Base-by-base conservation (phyloP, 169 alveolate genomes). In the Plasmodium gaboni region DNA sequence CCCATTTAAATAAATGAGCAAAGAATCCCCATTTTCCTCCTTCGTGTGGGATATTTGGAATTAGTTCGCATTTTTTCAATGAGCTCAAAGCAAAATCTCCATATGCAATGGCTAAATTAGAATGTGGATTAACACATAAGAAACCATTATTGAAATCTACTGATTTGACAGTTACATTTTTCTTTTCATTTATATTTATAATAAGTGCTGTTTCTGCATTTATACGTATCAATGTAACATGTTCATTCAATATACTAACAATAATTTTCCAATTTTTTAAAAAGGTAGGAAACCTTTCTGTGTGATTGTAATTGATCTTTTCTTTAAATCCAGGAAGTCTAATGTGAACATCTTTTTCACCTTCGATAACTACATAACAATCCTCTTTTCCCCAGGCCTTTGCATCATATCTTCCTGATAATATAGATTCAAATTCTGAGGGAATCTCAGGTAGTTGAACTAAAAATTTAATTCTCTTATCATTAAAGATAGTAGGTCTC, bases 251-350 rank as follows among this genome's bases (percentile, higher is more conserved):
- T 44, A 69, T 19, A 46, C 89, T 89, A 15, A 93, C 89, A 67
- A 93, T 73, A n/a, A 94, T 93, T 76, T 92, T 93, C 96, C 95
- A 93, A 28, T 91, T 65, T 89, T 93, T 93, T 22, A 88, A 91
- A 53, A 93, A 93, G 9, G 94, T 87, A 1, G 96, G 96, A 57
- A 93, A 80, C 6, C 96, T 93, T 17, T 91, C 94, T 53, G 92
- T 85, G 44, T 87, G 93, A n/a, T 74, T 64, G 74, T 91, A 91
- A 71, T 86, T 89, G 26, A 88, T 91, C 28, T 91, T 94, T 22
- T 89, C 94, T 6, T 68, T 59, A 59, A 88, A 10, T 57, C 68
- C 74, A 22, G 96, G 96, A 0, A 89, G 71, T 85, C 69, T 80
- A 60, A 93, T 67, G 59, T 88, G 93, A 3, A 92, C 96, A 65